Evolutionary conservation across 2,329 filamentous ascomycete species (phyloP).

Genomic region (Neophaeococcomyces aloes): DNA sequence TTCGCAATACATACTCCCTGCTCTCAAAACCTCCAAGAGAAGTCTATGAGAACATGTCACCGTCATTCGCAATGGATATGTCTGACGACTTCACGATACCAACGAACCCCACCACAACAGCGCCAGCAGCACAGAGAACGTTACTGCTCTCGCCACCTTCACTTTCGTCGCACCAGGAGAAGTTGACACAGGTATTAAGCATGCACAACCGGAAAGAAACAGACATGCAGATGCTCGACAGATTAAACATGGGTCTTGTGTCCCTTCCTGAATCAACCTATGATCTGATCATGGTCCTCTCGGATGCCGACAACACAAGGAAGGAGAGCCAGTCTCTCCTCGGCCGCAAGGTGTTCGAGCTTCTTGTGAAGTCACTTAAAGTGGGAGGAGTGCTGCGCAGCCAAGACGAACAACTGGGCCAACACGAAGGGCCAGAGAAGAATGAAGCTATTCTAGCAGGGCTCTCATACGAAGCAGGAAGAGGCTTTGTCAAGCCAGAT

Average conservation of each 20-base stretch:
- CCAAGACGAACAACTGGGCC: constrained; percentile 54
- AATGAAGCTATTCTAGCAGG: constrained; percentile 80
- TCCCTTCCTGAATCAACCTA: constrained; percentile 67
- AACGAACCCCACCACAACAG: constrained; percentile 22
- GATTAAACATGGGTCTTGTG: constrained; percentile 71
- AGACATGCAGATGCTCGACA: constrained; percentile 96
- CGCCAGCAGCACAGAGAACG: constrained; percentile 41
- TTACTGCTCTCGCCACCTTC: constrained; percentile 86
- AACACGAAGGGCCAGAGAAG: constrained; percentile 39
- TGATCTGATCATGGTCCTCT: constrained; percentile 72
- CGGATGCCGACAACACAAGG: constrained; percentile 60
- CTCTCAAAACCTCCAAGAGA: no score
- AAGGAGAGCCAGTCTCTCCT: constrained; percentile 57
- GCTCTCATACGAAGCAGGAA: constrained; percentile 48
- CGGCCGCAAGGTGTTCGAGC: constrained; percentile 55
- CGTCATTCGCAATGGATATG: constrained; percentile 44
- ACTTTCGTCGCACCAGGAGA: constrained; percentile 72
- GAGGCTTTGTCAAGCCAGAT: constrained; percentile 65
- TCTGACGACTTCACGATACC: constrained; percentile 42
- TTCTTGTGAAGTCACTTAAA: constrained; percentile 61
- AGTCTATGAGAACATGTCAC: constrained; percentile 34
- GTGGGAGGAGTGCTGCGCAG: constrained; percentile 56
- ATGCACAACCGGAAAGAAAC: constrained; percentile 64
- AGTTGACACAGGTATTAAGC: constrained; percentile 59
- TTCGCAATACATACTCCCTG: no score